Conservation (phyloP, 2,329 filamentous ascomycete species). For the Sporothrix pseudoabietina region DNA sequence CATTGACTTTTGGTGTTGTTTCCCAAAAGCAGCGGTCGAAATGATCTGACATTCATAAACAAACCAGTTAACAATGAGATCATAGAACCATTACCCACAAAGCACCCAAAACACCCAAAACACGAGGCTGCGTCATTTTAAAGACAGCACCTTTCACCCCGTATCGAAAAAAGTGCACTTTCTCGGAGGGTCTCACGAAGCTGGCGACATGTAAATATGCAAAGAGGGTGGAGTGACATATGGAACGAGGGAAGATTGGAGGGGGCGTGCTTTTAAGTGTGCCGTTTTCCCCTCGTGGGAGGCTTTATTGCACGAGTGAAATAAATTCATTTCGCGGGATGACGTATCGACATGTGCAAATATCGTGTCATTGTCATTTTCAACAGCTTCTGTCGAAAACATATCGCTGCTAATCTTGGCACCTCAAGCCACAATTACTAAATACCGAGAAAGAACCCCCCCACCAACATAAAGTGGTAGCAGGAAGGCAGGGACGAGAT, state of each 20-base stretch:
- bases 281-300: background rate
- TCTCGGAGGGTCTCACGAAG: background rate
- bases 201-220: background rate
- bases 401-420: background rate
- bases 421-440: background rate
- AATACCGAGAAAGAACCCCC: background rate
- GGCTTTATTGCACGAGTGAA: background rate
- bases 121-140: background rate
- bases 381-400: background rate
- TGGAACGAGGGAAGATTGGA: background rate
- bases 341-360: background rate
- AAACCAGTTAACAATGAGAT: no score
- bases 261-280: background rate
- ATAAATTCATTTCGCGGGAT: background rate
- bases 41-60: no score
- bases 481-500: background rate
- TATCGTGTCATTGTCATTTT: background rate
- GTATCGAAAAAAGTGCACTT: background rate
- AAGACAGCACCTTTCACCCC: background rate
- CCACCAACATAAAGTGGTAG: background rate
- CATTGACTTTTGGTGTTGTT: no score
- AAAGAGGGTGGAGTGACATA: conserved; percentile 13
- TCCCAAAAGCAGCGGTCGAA: no score
- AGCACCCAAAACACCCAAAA: background rate
- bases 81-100: background rate